Evolutionary conservation across 2,329 filamentous ascomycete genomes (phyloP).

Genomic region (Colletotrichum navitas): DNA sequence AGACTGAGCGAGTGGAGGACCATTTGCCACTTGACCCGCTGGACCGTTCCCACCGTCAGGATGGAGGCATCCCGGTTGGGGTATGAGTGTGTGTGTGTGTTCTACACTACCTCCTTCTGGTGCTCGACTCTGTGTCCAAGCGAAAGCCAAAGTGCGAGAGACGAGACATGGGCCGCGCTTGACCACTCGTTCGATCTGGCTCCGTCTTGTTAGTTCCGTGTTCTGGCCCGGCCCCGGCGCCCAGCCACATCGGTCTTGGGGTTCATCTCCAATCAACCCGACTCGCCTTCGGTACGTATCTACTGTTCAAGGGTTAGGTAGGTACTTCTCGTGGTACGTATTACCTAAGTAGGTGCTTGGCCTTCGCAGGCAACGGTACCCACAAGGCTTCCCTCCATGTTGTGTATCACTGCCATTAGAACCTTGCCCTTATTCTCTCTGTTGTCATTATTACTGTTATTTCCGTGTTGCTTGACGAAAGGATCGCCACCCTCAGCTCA

Average conservation of each 20-base stretch:
- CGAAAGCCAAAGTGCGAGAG: neutral
- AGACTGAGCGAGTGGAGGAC: slow-evolving; percentile 11
- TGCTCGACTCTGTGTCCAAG: neutral
- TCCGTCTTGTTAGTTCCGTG: slow-evolving; percentile 17
- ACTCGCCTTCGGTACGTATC: slow-evolving; percentile 35
- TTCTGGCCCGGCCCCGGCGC: slow-evolving; percentile 23
- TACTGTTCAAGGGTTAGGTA: too few species aligned
- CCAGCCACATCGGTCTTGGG: slow-evolving; percentile 35
- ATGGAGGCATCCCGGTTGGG: neutral
- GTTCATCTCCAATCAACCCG: neutral
- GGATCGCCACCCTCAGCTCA: slow-evolving; percentile 12
- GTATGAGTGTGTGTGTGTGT: neutral
- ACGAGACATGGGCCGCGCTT: slow-evolving; percentile 23
- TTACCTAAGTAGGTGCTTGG: neutral
- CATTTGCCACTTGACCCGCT: slow-evolving; percentile 38
- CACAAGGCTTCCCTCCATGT: neutral
- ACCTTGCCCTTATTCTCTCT: neutral
- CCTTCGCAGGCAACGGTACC: neutral
- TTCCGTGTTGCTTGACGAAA: neutral
- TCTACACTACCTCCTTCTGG: neutral
- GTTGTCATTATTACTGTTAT: slow-evolving; percentile 1
- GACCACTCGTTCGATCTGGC: slow-evolving; percentile 16
- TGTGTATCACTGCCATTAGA: neutral
- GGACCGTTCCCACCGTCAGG: slow-evolving; percentile 22
- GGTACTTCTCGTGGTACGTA: slow-evolving; percentile 3